Evolutionary conservation across 352 stramenopile species (phyloP).

Genomic region (Globisporangium irregulare): DNA sequence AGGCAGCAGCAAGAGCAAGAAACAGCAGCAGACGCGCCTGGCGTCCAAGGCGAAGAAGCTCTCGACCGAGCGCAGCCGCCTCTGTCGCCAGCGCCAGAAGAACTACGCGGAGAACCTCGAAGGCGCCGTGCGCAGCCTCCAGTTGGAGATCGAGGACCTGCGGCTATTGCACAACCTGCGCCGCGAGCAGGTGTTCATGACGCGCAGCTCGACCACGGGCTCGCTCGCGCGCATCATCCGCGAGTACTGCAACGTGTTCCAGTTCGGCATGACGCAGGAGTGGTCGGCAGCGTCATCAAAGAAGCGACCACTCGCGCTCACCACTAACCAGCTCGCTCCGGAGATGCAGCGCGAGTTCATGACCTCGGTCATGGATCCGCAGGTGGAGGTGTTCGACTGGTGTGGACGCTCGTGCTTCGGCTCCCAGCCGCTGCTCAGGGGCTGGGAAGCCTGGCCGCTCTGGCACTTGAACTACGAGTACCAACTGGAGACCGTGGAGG

Average conservation of each 20-base stretch:
- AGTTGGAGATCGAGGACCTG: conserved; percentile 6
- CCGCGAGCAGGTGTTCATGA: conserved; percentile 14
- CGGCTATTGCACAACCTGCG: conserved; percentile 8
- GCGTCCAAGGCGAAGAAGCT: conserved; percentile 16
- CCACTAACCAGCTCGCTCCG: conserved; percentile 20
- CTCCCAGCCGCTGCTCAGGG: conserved; percentile 29
- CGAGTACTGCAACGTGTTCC: conserved; percentile 18
- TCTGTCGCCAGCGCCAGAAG: conserved; percentile 24
- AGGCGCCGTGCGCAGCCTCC: conserved; percentile 9
- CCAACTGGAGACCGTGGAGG: conserved; percentile 33
- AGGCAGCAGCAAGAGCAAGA: background rate
- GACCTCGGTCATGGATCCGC: conserved; percentile 36
- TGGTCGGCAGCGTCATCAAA: conserved; percentile 4
- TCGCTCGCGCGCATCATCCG: conserved; percentile 15
- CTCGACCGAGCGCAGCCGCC: conserved; percentile 22
- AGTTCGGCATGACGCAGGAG: conserved; percentile 8
- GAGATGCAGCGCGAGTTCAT: conserved; percentile 42
- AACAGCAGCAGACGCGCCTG: conserved; percentile 7
- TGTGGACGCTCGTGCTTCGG: conserved; percentile 32
- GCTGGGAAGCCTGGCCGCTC: conserved; percentile 35
- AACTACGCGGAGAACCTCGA: conserved; percentile 19
- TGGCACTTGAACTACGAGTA: conserved; percentile 40
- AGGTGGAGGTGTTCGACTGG: conserved; percentile 44
- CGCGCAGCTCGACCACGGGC: conserved; percentile 4
- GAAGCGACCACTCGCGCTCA: conserved; percentile 23